A percentile compares a stretch with the other conserved stretches of the same genome.
Evolutionary conservation across 257 asterid genomes (phyloP).

Genomic region (Fraxinus cuspidata): DNA sequence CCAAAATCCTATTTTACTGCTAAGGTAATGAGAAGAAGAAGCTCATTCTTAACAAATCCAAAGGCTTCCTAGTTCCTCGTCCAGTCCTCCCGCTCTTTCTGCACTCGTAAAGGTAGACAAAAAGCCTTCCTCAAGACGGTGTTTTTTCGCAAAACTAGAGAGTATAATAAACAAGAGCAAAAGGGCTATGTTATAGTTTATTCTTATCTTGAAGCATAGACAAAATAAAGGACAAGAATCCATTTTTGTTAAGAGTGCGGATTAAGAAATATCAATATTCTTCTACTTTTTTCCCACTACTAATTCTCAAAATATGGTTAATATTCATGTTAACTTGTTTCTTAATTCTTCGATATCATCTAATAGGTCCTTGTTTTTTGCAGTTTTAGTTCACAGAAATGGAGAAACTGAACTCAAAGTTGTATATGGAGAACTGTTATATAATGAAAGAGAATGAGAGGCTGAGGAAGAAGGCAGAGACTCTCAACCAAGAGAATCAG

Average conservation of each 20-base stretch:
- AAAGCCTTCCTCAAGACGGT: too few species aligned
- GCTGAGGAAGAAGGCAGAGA: conserved; percentile 34
- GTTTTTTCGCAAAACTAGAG: too few species aligned
- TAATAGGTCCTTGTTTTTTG: not conserved
- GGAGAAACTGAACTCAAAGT: conserved; percentile 31
- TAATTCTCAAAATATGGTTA: not conserved
- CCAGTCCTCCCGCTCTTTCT: too few species aligned
- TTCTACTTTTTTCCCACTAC: not conserved
- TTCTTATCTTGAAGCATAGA: not conserved
- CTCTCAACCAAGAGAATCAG: conserved; percentile 33
- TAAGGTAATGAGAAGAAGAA: too few species aligned
- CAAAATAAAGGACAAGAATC: not conserved
- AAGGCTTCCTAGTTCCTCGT: too few species aligned
- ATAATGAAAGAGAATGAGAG: conserved; percentile 32
- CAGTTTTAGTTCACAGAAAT: conserved; percentile 8
- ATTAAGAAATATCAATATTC: not conserved
- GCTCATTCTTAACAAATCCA: too few species aligned
- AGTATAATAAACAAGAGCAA: too few species aligned
- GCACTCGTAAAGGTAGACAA: too few species aligned
- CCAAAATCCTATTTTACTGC: too few species aligned
- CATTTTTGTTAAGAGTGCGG: not conserved
- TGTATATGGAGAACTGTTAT: conserved; percentile 29
- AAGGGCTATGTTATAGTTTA: not conserved
- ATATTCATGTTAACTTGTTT: not conserved
- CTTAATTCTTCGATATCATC: not conserved